Conservation (phyloP, 2,329 filamentous ascomycete genomes). For the Monosporascus sp. region DNA sequence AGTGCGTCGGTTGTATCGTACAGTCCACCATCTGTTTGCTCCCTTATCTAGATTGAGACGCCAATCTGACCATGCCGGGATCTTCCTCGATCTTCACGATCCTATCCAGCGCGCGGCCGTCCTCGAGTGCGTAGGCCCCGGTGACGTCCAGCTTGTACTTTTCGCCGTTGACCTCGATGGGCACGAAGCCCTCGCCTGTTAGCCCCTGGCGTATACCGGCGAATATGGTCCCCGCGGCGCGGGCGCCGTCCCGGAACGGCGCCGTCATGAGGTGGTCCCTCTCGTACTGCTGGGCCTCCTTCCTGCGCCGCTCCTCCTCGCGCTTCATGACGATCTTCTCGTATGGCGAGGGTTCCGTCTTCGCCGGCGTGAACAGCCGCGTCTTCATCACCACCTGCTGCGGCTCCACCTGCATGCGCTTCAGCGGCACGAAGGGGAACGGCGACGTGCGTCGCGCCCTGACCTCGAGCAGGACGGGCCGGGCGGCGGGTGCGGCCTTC, state of each 20-base stretch:
- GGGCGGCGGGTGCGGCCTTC: slow-evolving; percentile 5
- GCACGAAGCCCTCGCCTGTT: slow-evolving; percentile 51
- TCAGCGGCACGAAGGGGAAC: slow-evolving; percentile 41
- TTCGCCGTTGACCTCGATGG: slow-evolving; percentile 40
- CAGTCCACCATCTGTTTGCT: neutral
- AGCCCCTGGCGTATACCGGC: slow-evolving; percentile 43
- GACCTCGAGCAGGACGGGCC: slow-evolving; percentile 46
- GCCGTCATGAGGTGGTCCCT: slow-evolving; percentile 50
- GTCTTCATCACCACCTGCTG: slow-evolving; percentile 31
- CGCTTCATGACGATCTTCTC: slow-evolving; percentile 25
- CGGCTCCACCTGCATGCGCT: slow-evolving; percentile 34
- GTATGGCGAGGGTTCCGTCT: slow-evolving; percentile 5
- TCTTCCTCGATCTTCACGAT: slow-evolving; percentile 36
- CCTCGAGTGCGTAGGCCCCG: slow-evolving; percentile 53
- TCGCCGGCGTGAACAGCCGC: slow-evolving; percentile 23
- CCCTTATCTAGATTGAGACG: neutral
- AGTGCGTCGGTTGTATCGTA: neutral
- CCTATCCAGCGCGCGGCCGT: slow-evolving; percentile 53
- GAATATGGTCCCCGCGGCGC: slow-evolving; percentile 37
- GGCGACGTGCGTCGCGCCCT: slow-evolving; percentile 38
- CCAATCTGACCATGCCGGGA: slow-evolving; percentile 5
- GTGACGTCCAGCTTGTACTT: slow-evolving; percentile 54
- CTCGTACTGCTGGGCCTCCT: slow-evolving; percentile 43
- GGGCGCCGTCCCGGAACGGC: slow-evolving; percentile 47
- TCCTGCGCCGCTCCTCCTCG: slow-evolving; percentile 30